Evolutionary conservation across 129 eudicot species (phyloP).

Genomic region (Flaveria brownii): DNA sequence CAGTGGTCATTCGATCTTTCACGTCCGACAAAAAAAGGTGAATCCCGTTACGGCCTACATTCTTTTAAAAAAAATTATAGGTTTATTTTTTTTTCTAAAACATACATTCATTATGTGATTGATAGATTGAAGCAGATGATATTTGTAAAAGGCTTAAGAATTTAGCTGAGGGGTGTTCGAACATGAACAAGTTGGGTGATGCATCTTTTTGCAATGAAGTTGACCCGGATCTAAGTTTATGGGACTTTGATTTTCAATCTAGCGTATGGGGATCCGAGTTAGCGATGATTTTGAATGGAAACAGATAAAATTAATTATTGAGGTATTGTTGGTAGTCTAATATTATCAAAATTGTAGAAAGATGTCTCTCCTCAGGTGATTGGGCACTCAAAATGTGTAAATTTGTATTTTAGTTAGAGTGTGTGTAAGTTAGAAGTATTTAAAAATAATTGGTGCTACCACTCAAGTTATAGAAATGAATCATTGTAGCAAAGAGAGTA

Average conservation of each 20-base stretch:
- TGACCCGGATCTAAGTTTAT: slow-evolving; percentile 26
- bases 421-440: too few species aligned
- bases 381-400: too few species aligned
- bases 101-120: neutral
- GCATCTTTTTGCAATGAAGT: neutral
- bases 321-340: too few species aligned
- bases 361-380: too few species aligned
- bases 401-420: too few species aligned
- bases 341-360: too few species aligned
- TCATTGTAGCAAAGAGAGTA: too few species aligned
- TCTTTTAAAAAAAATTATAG: neutral
- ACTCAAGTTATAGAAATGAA: too few species aligned
- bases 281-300: neutral
- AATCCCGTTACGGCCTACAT: too few species aligned
- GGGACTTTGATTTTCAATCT: slow-evolving; percentile 50
- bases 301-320: too few species aligned
- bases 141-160: slow-evolving; percentile 35
- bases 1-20: slow-evolving; percentile 43
- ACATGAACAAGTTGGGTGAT: slow-evolving; percentile 8
- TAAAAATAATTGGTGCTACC: too few species aligned
- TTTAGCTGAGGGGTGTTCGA: slow-evolving; percentile 30
- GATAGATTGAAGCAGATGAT: slow-evolving; percentile 36
- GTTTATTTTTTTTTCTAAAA: neutral
- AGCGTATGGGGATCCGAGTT: slow-evolving; percentile 27
- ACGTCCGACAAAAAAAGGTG: slow-evolving; percentile 49